These are phyloP conservation scores for Wickerhamiella nectarea DNA, from an alignment of 805 yeast genomes.

Conservation along the genomic window DNA sequence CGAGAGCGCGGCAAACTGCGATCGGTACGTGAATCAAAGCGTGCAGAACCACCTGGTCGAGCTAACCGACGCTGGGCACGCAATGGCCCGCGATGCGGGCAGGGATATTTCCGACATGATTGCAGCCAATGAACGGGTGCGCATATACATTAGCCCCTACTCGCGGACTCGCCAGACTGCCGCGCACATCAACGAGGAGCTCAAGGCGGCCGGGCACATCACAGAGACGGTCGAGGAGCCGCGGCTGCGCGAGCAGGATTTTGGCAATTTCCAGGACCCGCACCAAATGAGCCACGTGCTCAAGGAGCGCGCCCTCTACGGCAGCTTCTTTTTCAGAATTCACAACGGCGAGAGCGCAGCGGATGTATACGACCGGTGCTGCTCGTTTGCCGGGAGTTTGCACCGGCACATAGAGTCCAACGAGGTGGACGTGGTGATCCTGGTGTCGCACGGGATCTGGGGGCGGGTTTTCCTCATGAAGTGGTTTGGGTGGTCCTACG, in stretches of 20 bases:
- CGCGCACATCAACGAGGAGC: conserved; percentile 49
- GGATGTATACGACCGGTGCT: conserved; percentile 82
- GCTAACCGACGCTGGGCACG: conserved; percentile 56
- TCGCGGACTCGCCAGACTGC: conserved; percentile 73
- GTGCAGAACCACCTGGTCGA: conserved; percentile 72
- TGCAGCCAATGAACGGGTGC: conserved; percentile 40
- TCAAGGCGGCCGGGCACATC: conserved; percentile 28
- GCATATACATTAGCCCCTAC: conserved; percentile 81
- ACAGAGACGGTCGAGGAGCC: conserved; percentile 73
- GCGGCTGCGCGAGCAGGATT: conserved; percentile 85
- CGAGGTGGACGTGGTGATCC: conserved; percentile 62
- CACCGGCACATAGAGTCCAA: conserved; percentile 61
- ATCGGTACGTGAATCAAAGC: conserved; percentile 63
- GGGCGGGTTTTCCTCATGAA: conserved; percentile 84
- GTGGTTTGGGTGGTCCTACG: conserved; percentile 90
- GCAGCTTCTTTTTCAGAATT: conserved; percentile 76
- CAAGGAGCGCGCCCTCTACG: conserved; percentile 76
- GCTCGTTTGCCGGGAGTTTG: conserved; percentile 77
- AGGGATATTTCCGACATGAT: conserved; percentile 26
- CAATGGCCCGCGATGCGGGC: conserved; percentile 30
- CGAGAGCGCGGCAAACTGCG: conserved; percentile 80
- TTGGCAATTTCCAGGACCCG: conserved; percentile 55
- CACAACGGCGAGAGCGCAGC: conserved; percentile 95
- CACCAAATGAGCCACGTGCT: conserved; percentile 64
- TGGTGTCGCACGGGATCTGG: conserved; percentile 92